Percentiles rank a stretch among this genome's conserved stretches.
These are phyloP conservation scores for Sporothrix brasiliensis DNA, from an alignment of 2,329 filamentous ascomycete species.

Conservation along the genomic window DNA sequence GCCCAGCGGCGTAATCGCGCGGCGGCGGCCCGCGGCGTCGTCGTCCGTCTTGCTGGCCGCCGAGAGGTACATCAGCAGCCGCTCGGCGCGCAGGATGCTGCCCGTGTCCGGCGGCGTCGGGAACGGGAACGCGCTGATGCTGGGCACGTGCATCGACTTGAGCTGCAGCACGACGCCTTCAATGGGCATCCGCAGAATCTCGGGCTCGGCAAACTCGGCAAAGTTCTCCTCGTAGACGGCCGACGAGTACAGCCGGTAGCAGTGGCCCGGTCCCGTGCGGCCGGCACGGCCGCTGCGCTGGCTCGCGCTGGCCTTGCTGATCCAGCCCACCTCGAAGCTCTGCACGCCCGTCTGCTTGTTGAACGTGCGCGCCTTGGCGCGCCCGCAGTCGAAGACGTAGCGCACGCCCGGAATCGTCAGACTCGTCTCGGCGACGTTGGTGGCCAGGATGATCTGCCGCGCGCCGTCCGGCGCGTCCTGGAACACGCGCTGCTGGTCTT, in stretches of 20 bases:
- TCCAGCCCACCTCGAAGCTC: constrained; percentile 93
- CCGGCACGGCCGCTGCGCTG: constrained; percentile 93
- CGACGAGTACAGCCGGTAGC: constrained; percentile 91
- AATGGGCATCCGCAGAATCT: constrained; percentile 87
- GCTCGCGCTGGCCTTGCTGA: constrained; percentile 93
- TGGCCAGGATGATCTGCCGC: constrained; percentile 85
- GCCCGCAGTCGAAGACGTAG: constrained; percentile 93
- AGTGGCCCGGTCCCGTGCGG: constrained; percentile 92
- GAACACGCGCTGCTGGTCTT: constrained; percentile 89
- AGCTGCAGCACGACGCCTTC: constrained; percentile 91
- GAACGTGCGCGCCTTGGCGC: constrained; percentile 89
- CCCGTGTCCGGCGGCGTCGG: constrained; percentile 82
- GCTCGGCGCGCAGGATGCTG: constrained; percentile 80
- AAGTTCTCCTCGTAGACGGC: constrained; percentile 93
- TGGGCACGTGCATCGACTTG: constrained; percentile 89
- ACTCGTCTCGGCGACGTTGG: constrained; percentile 96
- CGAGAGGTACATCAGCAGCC: constrained; percentile 80
- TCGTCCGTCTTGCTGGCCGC: constrained; percentile 61
- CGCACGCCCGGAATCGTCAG: constrained; percentile 93
- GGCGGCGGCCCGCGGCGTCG: constrained; percentile 41
- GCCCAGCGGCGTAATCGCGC: constrained; percentile 77
- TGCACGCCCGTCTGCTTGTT: constrained; percentile 89
- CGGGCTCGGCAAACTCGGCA: constrained; percentile 79
- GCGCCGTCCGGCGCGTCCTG: constrained; percentile 80
- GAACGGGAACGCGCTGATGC: constrained; percentile 93